A percentile compares a stretch with the other conserved stretches of the same genome.
phyloP scores from a whole-genome alignment of 2,329 filamentous ascomycete genomes.

The Colletotrichum salicis region DNA sequence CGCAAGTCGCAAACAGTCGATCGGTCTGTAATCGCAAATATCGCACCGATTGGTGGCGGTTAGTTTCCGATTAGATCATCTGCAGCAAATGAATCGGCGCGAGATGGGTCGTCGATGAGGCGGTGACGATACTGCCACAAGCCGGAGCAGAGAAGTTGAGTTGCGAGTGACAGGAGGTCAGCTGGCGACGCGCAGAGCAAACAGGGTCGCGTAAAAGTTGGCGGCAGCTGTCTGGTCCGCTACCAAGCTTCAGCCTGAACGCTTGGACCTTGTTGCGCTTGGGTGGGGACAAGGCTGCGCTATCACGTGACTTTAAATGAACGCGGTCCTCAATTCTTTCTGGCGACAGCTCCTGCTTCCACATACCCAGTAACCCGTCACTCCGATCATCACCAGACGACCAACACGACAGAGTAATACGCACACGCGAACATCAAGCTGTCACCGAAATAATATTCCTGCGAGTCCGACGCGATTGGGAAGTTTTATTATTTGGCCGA shows the following conservation, averaged over 20 bases:
- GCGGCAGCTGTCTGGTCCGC: slow-evolving; percentile 2
- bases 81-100: neutral
- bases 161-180: slow-evolving; percentile 21
- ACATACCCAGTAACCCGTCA: slow-evolving; percentile 23
- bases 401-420: slow-evolving; percentile 7
- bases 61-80: slow-evolving; percentile 20
- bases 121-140: neutral
- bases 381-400: slow-evolving; percentile 12
- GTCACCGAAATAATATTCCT: neutral
- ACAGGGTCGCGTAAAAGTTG: slow-evolving; percentile 27
- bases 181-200: slow-evolving; percentile 26
- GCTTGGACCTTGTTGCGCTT: slow-evolving; percentile 4
- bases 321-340: slow-evolving; percentile 25
- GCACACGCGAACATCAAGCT: neutral
- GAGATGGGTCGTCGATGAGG: neutral
- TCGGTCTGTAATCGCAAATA: neutral
- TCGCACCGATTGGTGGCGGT: slow-evolving; percentile 3
- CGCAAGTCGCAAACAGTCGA: slow-evolving; percentile 22
- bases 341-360: slow-evolving; percentile 30
- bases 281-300: neutral
- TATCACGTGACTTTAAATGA: slow-evolving; percentile 56
- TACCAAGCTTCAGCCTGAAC: slow-evolving; percentile 21
- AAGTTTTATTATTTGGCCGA: neutral
- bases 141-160: neutral
- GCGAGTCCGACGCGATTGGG: neutral